phyloP scores from a whole-genome alignment of 2,329 filamentous ascomycete genomes.

The Helicocarpus griseus region DNA sequence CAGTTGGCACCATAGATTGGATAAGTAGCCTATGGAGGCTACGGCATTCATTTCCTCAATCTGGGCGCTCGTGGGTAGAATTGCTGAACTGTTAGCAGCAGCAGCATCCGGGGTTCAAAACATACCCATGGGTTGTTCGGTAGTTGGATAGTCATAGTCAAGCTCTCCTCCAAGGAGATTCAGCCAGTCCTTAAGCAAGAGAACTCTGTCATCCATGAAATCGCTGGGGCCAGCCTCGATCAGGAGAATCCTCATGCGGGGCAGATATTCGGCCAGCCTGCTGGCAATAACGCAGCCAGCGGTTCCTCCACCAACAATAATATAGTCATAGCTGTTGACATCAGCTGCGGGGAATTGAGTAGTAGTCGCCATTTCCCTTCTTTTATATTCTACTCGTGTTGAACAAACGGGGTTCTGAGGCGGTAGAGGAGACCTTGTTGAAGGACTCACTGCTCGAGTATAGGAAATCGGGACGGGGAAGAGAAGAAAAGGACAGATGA shows the following conservation, averaged over 20 bases:
- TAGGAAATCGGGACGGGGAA: neutral
- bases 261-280: slow-evolving; percentile 71
- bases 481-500: neutral
- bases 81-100: slow-evolving; percentile 2
- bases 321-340: slow-evolving; percentile 66
- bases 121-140: slow-evolving; percentile 70
- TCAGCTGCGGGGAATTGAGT: slow-evolving; percentile 55
- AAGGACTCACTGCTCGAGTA: slow-evolving; percentile 1
- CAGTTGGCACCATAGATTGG: neutral
- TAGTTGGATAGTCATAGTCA: slow-evolving; percentile 85
- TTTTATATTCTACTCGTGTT: neutral
- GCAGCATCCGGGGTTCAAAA: slow-evolving; percentile 9
- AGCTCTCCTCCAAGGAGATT: slow-evolving; percentile 74
- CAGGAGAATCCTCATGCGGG: slow-evolving; percentile 68
- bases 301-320: slow-evolving; percentile 77
- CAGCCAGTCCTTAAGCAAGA: slow-evolving; percentile 81
- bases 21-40: neutral
- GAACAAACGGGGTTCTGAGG: neutral
- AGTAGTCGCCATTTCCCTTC: slow-evolving; percentile 41
- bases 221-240: slow-evolving; percentile 87
- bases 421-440: slow-evolving; percentile 5
- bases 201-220: slow-evolving; percentile 76
- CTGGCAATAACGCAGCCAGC: slow-evolving; percentile 78
- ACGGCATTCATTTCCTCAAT: neutral
- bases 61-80: neutral